Percentiles rank a stretch among this genome's conserved stretches.
These are phyloP conservation scores for Corallochytrium limacisporum DNA, from an alignment of 78 protist genomes.

Conservation along the genomic window DNA sequence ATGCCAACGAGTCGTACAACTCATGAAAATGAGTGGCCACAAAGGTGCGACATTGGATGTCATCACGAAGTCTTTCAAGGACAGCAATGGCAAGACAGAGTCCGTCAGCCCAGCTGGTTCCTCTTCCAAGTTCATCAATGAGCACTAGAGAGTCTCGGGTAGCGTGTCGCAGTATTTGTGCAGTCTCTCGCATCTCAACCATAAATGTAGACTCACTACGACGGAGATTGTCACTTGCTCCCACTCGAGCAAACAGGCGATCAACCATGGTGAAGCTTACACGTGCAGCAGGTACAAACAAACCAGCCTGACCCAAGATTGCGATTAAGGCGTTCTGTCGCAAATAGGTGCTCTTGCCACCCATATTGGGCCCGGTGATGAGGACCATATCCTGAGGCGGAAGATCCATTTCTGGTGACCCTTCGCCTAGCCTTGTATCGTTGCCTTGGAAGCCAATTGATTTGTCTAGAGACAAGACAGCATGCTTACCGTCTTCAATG, in stretches of 20 bases:
- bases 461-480: no score
- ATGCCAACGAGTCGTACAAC: no score
- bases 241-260: conserved; percentile 39
- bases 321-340: conserved; percentile 44
- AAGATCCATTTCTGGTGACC: no score
- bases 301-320: conserved; percentile 48
- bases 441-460: no score
- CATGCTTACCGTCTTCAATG: no score
- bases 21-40: conserved; percentile 38
- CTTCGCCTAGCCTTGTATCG: no score
- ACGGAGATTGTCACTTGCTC: conserved; percentile 25
- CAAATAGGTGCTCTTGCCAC: conserved; percentile 66
- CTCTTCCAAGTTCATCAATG: conserved; percentile 52
- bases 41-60: neutral
- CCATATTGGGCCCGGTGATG: conserved; percentile 71
- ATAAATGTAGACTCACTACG: conserved; percentile 36
- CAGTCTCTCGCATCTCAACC: conserved; percentile 54
- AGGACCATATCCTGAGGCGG: neutral
- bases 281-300: conserved; percentile 38
- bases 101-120: conserved; percentile 38
- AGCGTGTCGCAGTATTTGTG: conserved; percentile 14
- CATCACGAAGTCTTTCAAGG: neutral
- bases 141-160: conserved; percentile 32
- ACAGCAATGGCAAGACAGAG: conserved; percentile 13
- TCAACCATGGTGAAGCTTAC: conserved; percentile 16